phyloP scores from a whole-genome alignment of 2,329 filamentous ascomycete genomes.

The Cladosporium sp. region DNA sequence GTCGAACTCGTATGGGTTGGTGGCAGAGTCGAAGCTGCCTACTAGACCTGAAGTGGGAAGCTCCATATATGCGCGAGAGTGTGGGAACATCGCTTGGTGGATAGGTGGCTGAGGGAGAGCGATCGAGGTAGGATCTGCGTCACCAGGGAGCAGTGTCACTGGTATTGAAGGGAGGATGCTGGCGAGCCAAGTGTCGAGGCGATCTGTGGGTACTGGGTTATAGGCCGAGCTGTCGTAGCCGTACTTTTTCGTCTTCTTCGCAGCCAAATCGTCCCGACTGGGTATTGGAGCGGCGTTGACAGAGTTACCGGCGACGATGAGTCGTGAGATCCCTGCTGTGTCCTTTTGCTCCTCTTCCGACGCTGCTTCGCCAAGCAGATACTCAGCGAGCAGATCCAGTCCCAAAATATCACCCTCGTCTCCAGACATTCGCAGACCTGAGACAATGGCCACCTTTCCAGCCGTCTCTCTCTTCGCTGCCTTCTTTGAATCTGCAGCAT shows the following conservation, averaged over 20 bases:
- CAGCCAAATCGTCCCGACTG: conserved; percentile 48
- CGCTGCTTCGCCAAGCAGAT: conserved; percentile 78
- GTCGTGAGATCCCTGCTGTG: conserved; percentile 71
- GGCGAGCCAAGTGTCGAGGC: conserved; percentile 80
- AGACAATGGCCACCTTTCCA: conserved; percentile 83
- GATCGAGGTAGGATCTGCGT: conserved; percentile 82
- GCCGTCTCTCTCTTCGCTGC: conserved; percentile 46
- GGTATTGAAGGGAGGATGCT: conserved; percentile 82
- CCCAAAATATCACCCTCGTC: conserved; percentile 72
- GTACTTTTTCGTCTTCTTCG: conserved; percentile 72
- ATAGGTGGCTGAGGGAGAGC: conserved; percentile 91
- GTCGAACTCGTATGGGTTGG: conserved; percentile 91
- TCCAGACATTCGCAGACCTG: conserved; percentile 81
- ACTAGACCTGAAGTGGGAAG: conserved; percentile 44
- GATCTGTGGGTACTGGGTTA: conserved; percentile 80
- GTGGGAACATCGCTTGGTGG: conserved; percentile 87
- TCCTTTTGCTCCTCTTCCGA: conserved; percentile 61
- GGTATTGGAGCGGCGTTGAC: conserved; percentile 58
- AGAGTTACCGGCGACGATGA: conserved; percentile 92
- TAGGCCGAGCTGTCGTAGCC: conserved; percentile 90
- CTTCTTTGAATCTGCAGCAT: conserved; percentile 46
- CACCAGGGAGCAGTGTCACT: conserved; percentile 83
- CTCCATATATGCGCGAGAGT: conserved; percentile 67
- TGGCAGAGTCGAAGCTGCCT: conserved; percentile 84
- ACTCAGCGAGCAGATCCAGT: conserved; percentile 80